Evolutionary conservation across 768 basidiomycete species (phyloP).

Genomic region (Asterophora parasitica): DNA sequence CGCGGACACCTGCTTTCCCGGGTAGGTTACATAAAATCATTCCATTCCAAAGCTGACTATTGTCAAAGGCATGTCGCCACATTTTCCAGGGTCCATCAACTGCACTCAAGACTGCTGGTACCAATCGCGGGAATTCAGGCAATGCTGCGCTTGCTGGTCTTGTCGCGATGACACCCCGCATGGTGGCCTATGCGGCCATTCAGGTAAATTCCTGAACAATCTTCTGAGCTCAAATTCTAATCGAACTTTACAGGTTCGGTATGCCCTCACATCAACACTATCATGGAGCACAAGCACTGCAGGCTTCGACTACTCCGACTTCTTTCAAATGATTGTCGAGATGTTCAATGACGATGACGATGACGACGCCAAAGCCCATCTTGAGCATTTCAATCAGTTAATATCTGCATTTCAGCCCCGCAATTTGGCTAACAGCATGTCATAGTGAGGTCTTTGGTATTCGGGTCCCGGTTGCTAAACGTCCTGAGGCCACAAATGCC

Average conservation of each 20-base stretch:
- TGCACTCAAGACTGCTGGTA: constrained; percentile 11
- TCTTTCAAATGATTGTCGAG: constrained; percentile 11
- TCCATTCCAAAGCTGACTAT: not conserved
- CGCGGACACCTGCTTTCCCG: constrained; percentile 2
- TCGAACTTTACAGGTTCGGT: constrained; percentile 1
- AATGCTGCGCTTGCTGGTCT: constrained; percentile 14
- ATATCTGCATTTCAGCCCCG: not conserved
- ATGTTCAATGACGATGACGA: constrained; percentile 5
- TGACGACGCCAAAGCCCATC: not conserved
- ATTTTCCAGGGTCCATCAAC: constrained; percentile 15
- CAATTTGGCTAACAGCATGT: not conserved
- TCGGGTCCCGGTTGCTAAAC: no score
- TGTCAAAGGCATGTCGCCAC: constrained; percentile 12
- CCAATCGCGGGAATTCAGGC: constrained; percentile 11
- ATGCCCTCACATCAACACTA: constrained; percentile 3
- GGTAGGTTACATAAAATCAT: not conserved
- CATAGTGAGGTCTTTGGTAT: constrained; percentile 1
- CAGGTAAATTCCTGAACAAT: constrained; percentile 12
- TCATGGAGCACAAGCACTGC: constrained; percentile 5
- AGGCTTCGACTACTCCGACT: constrained; percentile 10
- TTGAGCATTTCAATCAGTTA: constrained; percentile 9
- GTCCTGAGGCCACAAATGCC: no score
- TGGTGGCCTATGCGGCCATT: constrained; percentile 17
- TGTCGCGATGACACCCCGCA: constrained; percentile 8
- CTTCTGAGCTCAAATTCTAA: not conserved